A percentile compares a stretch with the other conserved stretches of the same genome.
Evolutionary conservation across 2,329 filamentous ascomycete species (phyloP).

Genomic region (Alternaria sp.): DNA sequence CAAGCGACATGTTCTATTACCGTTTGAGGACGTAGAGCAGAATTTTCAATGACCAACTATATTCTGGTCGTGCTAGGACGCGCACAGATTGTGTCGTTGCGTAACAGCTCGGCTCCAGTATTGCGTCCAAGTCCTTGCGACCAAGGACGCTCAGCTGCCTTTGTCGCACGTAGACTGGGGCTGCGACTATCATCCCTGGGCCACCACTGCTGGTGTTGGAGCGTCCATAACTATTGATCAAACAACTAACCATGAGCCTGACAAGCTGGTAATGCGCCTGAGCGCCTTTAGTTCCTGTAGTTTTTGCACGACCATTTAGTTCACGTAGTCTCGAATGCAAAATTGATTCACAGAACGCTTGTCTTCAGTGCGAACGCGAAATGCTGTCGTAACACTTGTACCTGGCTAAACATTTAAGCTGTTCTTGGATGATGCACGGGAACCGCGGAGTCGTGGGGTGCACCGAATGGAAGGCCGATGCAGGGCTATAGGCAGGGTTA

Average conservation of each 20-base stretch:
- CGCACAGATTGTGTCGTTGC: neutral
- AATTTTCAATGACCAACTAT: neutral
- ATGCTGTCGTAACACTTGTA: constrained; percentile 8
- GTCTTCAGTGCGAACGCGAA: neutral
- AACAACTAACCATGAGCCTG: neutral
- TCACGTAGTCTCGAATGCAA: neutral
- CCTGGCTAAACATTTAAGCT: constrained; percentile 8
- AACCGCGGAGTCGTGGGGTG: constrained; percentile 4
- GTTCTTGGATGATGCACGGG: constrained; percentile 9
- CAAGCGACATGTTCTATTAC: neutral
- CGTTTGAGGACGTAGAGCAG: neutral
- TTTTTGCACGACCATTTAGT: neutral
- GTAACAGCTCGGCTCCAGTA: neutral
- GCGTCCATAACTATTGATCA: neutral
- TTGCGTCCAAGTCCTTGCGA: neutral
- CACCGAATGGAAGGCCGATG: constrained; percentile 7
- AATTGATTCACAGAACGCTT: neutral
- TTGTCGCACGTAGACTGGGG: neutral
- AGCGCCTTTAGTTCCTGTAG: neutral
- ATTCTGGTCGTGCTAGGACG: neutral
- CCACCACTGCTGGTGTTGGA: neutral
- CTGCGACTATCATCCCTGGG: neutral
- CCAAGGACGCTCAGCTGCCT: neutral
- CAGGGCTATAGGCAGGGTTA: constrained; percentile 5
- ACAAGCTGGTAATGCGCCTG: neutral